A percentile compares a stretch with the other conserved stretches of the same genome.
phyloP scores from a whole-genome alignment of 2,329 filamentous ascomycete genomes.

The Fusarium clavum region DNA sequence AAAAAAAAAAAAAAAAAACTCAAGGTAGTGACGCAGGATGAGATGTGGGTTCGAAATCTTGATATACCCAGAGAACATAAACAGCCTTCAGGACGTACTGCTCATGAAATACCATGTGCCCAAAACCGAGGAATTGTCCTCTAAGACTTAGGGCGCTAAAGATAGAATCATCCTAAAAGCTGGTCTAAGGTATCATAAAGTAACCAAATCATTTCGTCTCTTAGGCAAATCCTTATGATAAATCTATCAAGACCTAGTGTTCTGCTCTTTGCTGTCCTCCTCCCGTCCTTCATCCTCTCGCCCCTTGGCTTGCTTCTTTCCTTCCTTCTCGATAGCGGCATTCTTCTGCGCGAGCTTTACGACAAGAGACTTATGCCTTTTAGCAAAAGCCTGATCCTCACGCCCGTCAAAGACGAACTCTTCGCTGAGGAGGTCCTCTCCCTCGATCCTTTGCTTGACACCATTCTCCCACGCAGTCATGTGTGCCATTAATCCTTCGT shows the following conservation, averaged over 20 bases:
- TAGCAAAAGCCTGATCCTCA: not conserved
- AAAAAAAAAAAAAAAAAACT: no score
- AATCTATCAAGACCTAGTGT: not conserved
- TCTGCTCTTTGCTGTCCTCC: not conserved
- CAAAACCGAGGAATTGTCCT: not conserved
- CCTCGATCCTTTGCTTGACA: not conserved
- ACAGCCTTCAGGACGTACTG: no score
- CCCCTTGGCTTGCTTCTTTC: conserved; percentile 71
- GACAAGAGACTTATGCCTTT: conserved; percentile 65
- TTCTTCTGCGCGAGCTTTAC: conserved; percentile 81
- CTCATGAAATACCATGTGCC: no score
- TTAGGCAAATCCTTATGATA: not conserved
- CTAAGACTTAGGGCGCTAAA: not conserved
- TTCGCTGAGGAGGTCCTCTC: not conserved
- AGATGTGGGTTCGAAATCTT: no score
- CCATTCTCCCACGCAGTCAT: not conserved
- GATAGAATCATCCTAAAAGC: fast-evolving
- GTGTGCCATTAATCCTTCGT: not conserved
- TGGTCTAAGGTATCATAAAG: not conserved
- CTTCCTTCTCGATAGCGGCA: conserved; percentile 80
- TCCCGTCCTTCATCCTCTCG: conserved; percentile 45
- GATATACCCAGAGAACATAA: no score
- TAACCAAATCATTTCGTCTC: not conserved
- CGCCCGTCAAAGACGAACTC: not conserved
- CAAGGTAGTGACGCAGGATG: no score